Percentiles rank a stretch among this genome's conserved stretches.
These are phyloP conservation scores for Aspergillus cavernicola DNA, from an alignment of 495 filamentous ascomycete genomes.

Conservation along the genomic window DNA sequence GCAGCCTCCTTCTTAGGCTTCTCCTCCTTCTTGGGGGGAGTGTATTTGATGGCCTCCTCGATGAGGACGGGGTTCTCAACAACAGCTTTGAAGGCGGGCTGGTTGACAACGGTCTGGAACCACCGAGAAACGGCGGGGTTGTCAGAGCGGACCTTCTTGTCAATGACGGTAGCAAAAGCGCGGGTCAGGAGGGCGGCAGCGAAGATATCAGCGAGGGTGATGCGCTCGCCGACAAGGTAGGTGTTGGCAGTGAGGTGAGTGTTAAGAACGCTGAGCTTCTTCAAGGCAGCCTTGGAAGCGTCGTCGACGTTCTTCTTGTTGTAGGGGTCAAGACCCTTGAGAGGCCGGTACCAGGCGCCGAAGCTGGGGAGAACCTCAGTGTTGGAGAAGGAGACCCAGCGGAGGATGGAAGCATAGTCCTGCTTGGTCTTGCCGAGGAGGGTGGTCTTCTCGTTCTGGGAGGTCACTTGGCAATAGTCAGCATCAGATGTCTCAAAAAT, in stretches of 20 bases:
- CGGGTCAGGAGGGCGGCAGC: constrained; percentile 70
- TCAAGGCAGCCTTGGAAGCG: constrained; percentile 58
- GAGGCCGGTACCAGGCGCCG: constrained; percentile 83
- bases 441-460: constrained; percentile 99
- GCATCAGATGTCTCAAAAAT: constrained; percentile 11
- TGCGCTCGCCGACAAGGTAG: constrained; percentile 94
- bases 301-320: constrained; percentile 98
- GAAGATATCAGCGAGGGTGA: constrained; percentile 95
- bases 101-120: constrained; percentile 91
- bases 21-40: constrained; percentile 84
- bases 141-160: constrained; percentile 75
- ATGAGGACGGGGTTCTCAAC: constrained; percentile 69
- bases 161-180: constrained; percentile 84
- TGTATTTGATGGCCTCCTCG: constrained; percentile 82
- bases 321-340: constrained; percentile 78
- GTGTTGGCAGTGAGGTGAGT: constrained; percentile 88
- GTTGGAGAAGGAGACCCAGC: constrained; percentile 95
- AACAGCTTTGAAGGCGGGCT: constrained; percentile 81
- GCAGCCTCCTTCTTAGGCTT: constrained; percentile 57
- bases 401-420: constrained; percentile 96
- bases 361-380: constrained; percentile 71
- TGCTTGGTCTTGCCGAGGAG: constrained; percentile 99
- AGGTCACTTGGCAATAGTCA: constrained; percentile 68
- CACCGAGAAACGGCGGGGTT: constrained; percentile 86
- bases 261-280: constrained; percentile 69